Evolutionary conservation across 768 basidiomycete genomes (phyloP), one percentile per base, ranked within the genome.

Genomic region (Mycena capillaripes): DNA sequence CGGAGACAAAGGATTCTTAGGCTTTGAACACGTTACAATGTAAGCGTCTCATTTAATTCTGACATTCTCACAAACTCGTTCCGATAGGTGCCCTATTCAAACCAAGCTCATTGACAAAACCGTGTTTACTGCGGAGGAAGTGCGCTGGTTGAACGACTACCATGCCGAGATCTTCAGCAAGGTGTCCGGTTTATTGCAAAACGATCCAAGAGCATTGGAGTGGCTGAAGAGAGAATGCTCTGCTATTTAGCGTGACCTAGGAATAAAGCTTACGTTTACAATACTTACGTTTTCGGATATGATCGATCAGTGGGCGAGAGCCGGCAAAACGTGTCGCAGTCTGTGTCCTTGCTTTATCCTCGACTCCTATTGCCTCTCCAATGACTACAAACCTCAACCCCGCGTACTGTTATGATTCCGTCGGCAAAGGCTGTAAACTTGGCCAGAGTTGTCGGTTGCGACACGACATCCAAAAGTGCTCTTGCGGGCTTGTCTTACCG

Each of bases 21-120:
- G 91, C 3, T 94, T 97, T 72, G 97, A 98, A 81, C 86, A 88
- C 66, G 86, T 99, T 67, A 98, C 97, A 0, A 89, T 97, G 97
- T 97, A 57, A 57, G 92, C 81, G 10, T 34, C 46, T 36, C 52
- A 40, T 27, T 58, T 40, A 11, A 42, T n/a, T 62, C 34, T 23
- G 38, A 56, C 38, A 17, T 34, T 46, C 38, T 8, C n/a, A 23
- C 25, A 38, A 30, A 30, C 52, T 38, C 38, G 67, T 3, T 23
- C 50, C 50, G 16, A 32, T n/a, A 89, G 89, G 93, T 95, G 91
- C 73, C 97, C 97, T 0, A 95, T 98, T 21, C 94, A 97, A 74
- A 94, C 91, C 73, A 96, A 91, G 70, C 88, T 99, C 50, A 82
- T 98, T 50, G 91, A 97, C 63, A 70, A 81, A 10, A 79, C 79